Evolutionary conservation across 148 eudicot genomes (phyloP).

Genomic region (Camellia sinensis): DNA sequence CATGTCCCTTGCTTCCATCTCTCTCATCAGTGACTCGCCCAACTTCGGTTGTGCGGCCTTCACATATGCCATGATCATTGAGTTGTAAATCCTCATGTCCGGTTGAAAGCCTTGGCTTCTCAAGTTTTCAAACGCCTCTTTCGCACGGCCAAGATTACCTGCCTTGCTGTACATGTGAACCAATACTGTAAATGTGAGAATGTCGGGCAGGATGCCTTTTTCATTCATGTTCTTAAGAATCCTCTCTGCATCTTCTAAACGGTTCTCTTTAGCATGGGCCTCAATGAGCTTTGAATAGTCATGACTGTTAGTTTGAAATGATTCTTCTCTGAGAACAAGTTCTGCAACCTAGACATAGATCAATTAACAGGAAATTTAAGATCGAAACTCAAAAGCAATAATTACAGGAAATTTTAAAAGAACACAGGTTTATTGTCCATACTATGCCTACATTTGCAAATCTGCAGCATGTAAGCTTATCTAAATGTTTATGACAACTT

Average conservation of each 20-base stretch:
- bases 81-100: slow-evolving; percentile 49
- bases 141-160: slow-evolving; percentile 56
- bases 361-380: not conserved
- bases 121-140: slow-evolving; percentile 57
- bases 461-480: not conserved
- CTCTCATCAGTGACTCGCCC: slow-evolving; percentile 57
- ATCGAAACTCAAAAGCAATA: not conserved
- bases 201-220: slow-evolving; percentile 62
- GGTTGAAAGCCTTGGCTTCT: slow-evolving; percentile 62
- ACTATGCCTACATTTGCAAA: slow-evolving; percentile 3
- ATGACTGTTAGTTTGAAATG: slow-evolving; percentile 63
- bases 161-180: slow-evolving; percentile 76
- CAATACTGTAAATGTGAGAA: slow-evolving; percentile 39
- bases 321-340: slow-evolving; percentile 61
- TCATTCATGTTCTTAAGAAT: slow-evolving; percentile 69
- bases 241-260: slow-evolving; percentile 67
- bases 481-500: not conserved
- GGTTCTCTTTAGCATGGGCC: slow-evolving; percentile 59
- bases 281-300: slow-evolving; percentile 80
- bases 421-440: not conserved
- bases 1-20: slow-evolving; percentile 62
- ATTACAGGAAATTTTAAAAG: not conserved
- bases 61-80: slow-evolving; percentile 69
- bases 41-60: slow-evolving; percentile 48
- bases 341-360: slow-evolving; percentile 59